Evolutionary conservation across 106 monocot species (phyloP).

Genomic region (Chionographis japonica): DNA sequence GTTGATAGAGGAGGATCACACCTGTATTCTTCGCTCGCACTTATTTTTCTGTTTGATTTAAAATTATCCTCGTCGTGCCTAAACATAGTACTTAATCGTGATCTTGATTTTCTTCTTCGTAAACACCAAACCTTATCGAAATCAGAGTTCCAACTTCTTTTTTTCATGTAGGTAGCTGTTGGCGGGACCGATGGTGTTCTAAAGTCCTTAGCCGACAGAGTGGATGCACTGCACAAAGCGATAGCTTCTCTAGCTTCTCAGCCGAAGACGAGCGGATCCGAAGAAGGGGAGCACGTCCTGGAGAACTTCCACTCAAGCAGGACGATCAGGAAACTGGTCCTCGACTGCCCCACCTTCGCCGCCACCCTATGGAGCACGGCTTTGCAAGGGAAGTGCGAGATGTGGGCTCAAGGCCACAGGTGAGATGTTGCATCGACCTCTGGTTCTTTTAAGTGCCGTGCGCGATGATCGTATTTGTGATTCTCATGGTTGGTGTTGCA

Average conservation of each 20-base stretch:
- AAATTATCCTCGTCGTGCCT: no score
- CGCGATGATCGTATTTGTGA: neutral
- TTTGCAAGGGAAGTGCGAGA: conserved; percentile 62
- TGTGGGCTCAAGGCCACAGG: conserved; percentile 94
- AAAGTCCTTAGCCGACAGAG: conserved; percentile 33
- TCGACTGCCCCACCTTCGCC: conserved; percentile 63
- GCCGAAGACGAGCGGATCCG: conserved; percentile 45
- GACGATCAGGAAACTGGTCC: conserved; percentile 72
- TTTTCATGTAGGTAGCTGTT: conserved; percentile 45
- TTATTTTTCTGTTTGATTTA: no score
- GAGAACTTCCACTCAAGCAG: conserved; percentile 84
- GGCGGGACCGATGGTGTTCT: conserved; percentile 67
- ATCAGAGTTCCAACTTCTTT: neutral
- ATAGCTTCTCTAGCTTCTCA: conserved; percentile 66
- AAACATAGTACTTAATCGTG: no score
- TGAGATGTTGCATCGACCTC: neutral
- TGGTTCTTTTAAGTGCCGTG: neutral
- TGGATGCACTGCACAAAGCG: conserved; percentile 46
- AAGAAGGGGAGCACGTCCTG: conserved; percentile 57
- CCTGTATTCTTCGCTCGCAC: no score
- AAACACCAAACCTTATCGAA: no score
- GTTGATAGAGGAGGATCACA: no score
- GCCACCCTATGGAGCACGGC: conserved; percentile 60
- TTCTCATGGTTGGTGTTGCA: conserved; percentile 17
- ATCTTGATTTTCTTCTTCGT: no score